Conservation (phyloP, 1,284 basidiomycete species). For the Fistulina hepatica region DNA sequence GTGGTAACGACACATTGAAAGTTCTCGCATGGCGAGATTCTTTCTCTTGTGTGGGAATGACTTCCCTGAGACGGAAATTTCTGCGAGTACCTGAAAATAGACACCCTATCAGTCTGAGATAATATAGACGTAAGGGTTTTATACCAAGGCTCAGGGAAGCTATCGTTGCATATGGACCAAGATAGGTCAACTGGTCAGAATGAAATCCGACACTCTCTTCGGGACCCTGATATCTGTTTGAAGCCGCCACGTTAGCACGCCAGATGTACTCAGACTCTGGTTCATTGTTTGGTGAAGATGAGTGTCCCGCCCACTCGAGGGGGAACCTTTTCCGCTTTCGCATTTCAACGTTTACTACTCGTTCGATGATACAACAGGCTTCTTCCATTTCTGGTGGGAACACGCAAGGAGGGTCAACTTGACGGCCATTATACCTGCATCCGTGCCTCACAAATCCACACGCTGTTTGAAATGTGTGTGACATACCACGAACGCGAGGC, state of each 20-base stretch:
- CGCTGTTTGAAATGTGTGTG: neutral
- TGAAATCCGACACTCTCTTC: constrained; percentile 83
- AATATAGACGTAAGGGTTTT: neutral
- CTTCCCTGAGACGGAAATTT: constrained; percentile 69
- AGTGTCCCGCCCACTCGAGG: constrained; percentile 55
- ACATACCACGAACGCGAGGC: constrained; percentile 56
- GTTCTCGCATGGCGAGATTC: constrained; percentile 53
- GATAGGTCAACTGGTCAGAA: constrained; percentile 68
- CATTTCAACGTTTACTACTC: constrained; percentile 68
- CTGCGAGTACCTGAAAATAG: constrained; percentile 50
- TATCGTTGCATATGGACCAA: constrained; percentile 89
- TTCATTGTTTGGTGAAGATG: too few relatives aligned
- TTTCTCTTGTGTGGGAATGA: constrained; percentile 48
- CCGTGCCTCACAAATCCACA: neutral
- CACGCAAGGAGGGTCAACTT: constrained; percentile 39
- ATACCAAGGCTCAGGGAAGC: constrained; percentile 85
- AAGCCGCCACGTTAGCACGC: constrained; percentile 85
- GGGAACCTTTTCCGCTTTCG: constrained; percentile 49
- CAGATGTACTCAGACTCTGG: constrained; percentile 39
- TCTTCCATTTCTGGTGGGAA: constrained; percentile 71
- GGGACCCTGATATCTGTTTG: constrained; percentile 82
- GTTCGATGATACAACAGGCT: constrained; percentile 69
- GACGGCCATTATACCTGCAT: constrained; percentile 69
- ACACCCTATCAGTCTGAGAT: constrained; percentile 7
- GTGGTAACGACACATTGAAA: constrained; percentile 72